Base-by-base conservation (phyloP, 2,329 filamentous ascomycete species). In the Colletotrichum kahawae region DNA sequence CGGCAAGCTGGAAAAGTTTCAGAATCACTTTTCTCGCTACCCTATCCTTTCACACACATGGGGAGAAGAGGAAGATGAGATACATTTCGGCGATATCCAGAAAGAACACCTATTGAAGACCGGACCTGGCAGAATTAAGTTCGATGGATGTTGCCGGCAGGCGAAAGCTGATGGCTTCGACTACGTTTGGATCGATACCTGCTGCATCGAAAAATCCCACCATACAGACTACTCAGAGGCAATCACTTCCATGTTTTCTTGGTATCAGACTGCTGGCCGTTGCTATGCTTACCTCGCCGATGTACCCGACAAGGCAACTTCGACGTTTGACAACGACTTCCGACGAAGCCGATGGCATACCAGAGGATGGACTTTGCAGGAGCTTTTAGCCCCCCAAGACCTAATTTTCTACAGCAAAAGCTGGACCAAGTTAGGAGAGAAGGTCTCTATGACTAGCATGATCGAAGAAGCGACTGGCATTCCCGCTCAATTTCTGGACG, bases 271-370 rank as follows among this genome's bases (percentile, higher is more conserved):
- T 0, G 43, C 43, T 13, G 43, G n/a, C 2, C 43, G 43, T 4
- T 51, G 43, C n/a, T 51, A 51, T 2, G 43, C n/a, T 21, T 21
- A 51, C 13, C 43, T 51, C 4, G 43, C 43, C n/a, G 43, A 51
- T 4, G 43, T 51, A 6, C n/a, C 43, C 0, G 43, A 51, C 10
- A 7, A 7, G 43, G 0, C 5, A 21, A 0, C 5, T 48, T 48
- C 5, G 10, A 48, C n/a, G 6, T 21, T 48, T 10, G 18, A 21
- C 3, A 48, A 13, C n/a, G n/a, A 13, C 10, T 48, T 48, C 5
- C 4, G 18, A 4, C 10, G 10, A 13, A 48, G 43, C 43, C 43
- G 43, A 2, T 48, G 43, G 43, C 43, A 48, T 5, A 48, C 18
- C 9, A 48, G 43, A 21, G 43, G 43, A 13, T 51, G 43, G 43